Evolutionary conservation across 352 stramenopile species (phyloP), one percentile per base, ranked within the genome.

Genomic region (Blastocystis sp.): DNA sequence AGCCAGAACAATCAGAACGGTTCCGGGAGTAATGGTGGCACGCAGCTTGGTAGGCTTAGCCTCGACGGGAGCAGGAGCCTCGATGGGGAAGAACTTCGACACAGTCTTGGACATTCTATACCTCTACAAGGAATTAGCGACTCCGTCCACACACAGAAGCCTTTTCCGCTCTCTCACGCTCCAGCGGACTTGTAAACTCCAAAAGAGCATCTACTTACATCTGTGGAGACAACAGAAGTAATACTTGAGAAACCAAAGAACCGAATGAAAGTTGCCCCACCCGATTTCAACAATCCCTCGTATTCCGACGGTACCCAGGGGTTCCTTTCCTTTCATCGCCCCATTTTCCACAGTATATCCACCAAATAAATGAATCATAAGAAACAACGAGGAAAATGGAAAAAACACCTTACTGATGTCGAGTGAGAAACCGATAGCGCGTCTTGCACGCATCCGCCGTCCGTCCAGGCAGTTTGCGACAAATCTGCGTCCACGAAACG

Each of bases 1-100:
- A 21, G 93, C 93, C 1, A 99, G 90, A 81, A 99, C 90, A 88
- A 99, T 98, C 27, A 98, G 91, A 44, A 99, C 94, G 63, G 94
- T 97, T 89, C 96, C 96, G 27, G 95, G 94, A 57, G 92, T 97
- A 90, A 99, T 97, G 64, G 92, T 96, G 84, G 93, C 91, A 72
- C 95, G 94, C 40, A 98, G 91, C 90, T 96, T 97, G 51, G 93
- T 91, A 32, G 94, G 91, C 87, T 97, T 96, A 24, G 48, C 21
- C 63, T 85, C 36, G 24, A 36, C 63, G 34, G 32, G 14, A 73
- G 75, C 75, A 78, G 84, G 84, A 64, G 54, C 75, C 24, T 75
- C 42, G 29, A 76, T 42, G 36, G 51, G 75, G 75, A 76, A 85
- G 63, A 76, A 85, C 56, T 85, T 85, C 24, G 75, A 29, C 34